A percentile compares a stretch with the other conserved stretches of the same genome.
These are phyloP conservation scores for Lactarius hengduanensis DNA, from an alignment of 768 basidiomycete genomes.

Conservation along the genomic window DNA sequence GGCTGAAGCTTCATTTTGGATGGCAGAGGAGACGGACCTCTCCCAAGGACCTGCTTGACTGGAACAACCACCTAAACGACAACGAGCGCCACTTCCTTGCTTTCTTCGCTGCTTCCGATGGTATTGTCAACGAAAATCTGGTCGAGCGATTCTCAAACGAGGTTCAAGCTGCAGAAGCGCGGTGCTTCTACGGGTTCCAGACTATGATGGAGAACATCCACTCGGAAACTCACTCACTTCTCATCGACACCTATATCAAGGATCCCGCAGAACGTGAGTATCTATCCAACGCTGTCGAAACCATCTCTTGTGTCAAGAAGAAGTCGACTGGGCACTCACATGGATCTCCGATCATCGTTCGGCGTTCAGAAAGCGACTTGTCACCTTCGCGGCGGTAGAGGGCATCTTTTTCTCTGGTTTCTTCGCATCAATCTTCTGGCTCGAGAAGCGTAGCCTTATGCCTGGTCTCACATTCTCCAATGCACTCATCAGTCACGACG, in stretches of 20 bases:
- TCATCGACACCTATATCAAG: constrained; percentile 94
- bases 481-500: constrained; percentile 93
- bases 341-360: constrained; percentile 86
- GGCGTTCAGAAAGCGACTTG: too few relatives aligned
- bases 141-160: constrained; percentile 78
- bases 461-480: constrained; percentile 96
- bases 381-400: constrained; percentile 90
- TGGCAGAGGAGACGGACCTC: constrained; percentile 88
- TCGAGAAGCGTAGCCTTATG: constrained; percentile 98
- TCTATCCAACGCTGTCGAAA: constrained; percentile 91
- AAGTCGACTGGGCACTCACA: constrained; percentile 91
- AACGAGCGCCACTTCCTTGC: constrained; percentile 91
- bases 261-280: constrained; percentile 71
- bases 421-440: constrained; percentile 93
- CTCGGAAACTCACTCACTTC: constrained; percentile 93
- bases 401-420: constrained; percentile 96
- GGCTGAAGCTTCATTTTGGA: constrained; percentile 93
- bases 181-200: constrained; percentile 97
- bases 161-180: constrained; percentile 88
- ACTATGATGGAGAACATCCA: constrained; percentile 99
- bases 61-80: constrained; percentile 75
- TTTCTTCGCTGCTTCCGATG: constrained; percentile 91
- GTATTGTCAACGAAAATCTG: constrained; percentile 95
- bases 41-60: constrained; percentile 73
- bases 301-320: constrained; percentile 86